Base-by-base conservation (phyloP, 306 rosid genomes). In the Sphenostylis stenocarpa region DNA sequence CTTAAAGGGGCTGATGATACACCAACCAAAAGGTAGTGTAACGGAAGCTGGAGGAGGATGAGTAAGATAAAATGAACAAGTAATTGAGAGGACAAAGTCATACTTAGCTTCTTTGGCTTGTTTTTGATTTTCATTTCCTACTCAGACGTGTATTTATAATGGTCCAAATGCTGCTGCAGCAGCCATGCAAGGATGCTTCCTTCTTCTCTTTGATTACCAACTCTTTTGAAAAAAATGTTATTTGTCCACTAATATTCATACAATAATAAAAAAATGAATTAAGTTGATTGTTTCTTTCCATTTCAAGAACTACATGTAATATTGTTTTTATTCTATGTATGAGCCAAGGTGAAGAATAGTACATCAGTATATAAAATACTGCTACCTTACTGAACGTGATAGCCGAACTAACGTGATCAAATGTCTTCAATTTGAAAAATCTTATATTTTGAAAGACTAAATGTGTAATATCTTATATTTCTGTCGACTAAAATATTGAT, bases 1-100 rank as follows among this genome's bases (percentile, higher is more conserved):
- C 77, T 78, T 47, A 76, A 65, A 71, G 84, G 76, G 55, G 87
- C 78, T 1, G 87, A 72, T 47, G 86, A 72, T 49, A 62, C 84
- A 26, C 78, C 41, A 47, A 63, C 39, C 16, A 80, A 65, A 43
- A 64, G 60, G 75, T 7, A 43, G 5, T 31, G 62, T 55, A 68
- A 15, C 8, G 34, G 2, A 57, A 67, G 13, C 1, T 57, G 51
- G 7, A 62, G 6, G 57, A 79, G 47, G 45, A 69, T n/a, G 31
- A 69, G 38, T 12, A 73, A 33, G 80, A 77, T 36, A 10, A 80
- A 48, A 29, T 62, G 73, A 82, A 67, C 21, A 31, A 55, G 7
- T 21, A 1, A 1, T 10, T 65, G 57, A 43, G 81, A 66, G 70
- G 44, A 77, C 61, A 72, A 84, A 60, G 62, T 24, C 94, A 89